A percentile compares a stretch with the other conserved stretches of the same genome.
phyloP scores from a whole-genome alignment of 73 alveolate species.

The Tetrahymena elliotti region DNA sequence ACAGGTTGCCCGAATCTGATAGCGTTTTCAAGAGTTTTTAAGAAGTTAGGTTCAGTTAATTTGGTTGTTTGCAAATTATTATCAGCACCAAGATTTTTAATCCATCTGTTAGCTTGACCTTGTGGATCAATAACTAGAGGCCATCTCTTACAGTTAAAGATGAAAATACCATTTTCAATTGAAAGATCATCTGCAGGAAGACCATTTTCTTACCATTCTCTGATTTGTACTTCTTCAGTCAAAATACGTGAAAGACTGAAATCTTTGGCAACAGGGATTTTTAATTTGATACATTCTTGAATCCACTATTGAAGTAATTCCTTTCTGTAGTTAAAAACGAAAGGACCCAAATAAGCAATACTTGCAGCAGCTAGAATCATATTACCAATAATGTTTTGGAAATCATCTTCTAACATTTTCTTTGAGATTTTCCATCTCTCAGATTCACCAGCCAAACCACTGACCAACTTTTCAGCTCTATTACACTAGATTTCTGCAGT shows the following conservation, averaged over 20 bases:
- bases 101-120: conserved; percentile 99
- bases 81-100: conserved; percentile 93
- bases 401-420: conserved; percentile 74
- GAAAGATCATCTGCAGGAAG: conserved; percentile 98
- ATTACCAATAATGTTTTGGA: conserved; percentile 94
- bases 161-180: conserved; percentile 98
- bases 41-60: conserved; percentile 90
- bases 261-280: conserved; percentile 65
- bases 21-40: conserved; percentile 93
- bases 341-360: conserved; percentile 98
- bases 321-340: conserved; percentile 93
- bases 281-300: conserved; percentile 39
- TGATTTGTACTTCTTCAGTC: conserved; percentile 19
- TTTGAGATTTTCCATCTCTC: conserved; percentile 85
- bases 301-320: conserved; percentile 76
- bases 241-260: conserved; percentile 19
- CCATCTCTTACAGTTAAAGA: conserved; percentile 98
- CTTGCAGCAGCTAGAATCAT: conserved; percentile 97
- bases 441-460: conserved; percentile 94
- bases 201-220: conserved; percentile 80
- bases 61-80: conserved; percentile 84
- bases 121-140: conserved; percentile 99
- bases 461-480: conserved; percentile 96
- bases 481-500: conserved; percentile 80
- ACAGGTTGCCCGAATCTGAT: conserved; percentile 97